Evolutionary conservation across 768 basidiomycete species (phyloP), one percentile per base, ranked within the genome.

Genomic region (Leccinum fibrillosum): DNA sequence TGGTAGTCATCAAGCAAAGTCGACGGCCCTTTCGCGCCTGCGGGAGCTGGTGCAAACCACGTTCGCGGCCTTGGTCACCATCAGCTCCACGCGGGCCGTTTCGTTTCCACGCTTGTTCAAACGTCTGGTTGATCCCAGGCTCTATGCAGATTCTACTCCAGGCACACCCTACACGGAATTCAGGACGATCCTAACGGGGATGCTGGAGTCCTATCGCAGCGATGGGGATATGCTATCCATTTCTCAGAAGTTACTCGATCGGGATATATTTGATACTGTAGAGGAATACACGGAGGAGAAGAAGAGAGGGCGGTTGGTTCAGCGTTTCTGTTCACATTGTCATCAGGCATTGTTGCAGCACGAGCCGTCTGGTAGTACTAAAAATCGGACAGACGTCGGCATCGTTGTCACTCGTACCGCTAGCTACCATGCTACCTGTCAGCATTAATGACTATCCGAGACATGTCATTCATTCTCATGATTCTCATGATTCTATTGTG

Each of bases 91-190:
- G 0, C 83, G 82, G 15, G 81, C 85, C 0, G 81, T 97, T 5
- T 96, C 94, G 0, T 96, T 99, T 70, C 95, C 97, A 23, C 84
- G 85, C 19, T 77, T 99, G 9, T 96, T 99, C 82, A 94, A 91
- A 64, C 86, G 94, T 6, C 82, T 98, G 4, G 92, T 98, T 42
- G 87, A 93, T 63, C 83, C 88, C 2, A 79, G 85, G 5, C 77
- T 85, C 2, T 71, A 77, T 28, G 71, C 78, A 13, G 69, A 75
- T 21, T 75, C 83, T 3, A 76, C 84, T 1, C 77, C 80, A 23
- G 81, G 84, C 34, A 83, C 86, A 12, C 84, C 86, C 26, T 98
- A 98, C 73, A 86, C 88, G 21, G 95, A 98, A 73, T 96, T 98
- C 73, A 82, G 93, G 48, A 82, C 85, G 11, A 94, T 99, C 59